Percentiles rank a stretch among this genome's conserved stretches.
These are phyloP conservation scores for Phytophthora foliorum DNA, from an alignment of 352 stramenopile species.

Conservation along the genomic window DNA sequence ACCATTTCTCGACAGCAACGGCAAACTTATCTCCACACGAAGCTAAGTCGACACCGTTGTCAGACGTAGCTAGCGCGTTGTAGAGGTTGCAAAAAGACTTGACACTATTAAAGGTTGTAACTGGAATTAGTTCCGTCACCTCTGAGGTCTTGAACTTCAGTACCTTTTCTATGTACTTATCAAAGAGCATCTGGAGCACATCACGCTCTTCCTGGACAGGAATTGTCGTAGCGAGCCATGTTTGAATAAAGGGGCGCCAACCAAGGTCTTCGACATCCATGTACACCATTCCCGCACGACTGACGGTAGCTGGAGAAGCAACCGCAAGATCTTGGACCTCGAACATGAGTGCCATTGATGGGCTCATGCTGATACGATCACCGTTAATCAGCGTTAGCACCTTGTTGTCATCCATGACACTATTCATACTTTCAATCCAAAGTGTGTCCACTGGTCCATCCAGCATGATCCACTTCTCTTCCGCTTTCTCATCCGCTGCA, in stretches of 20 bases:
- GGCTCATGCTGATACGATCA: slow-evolving; percentile 88
- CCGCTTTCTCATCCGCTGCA: slow-evolving; percentile 75
- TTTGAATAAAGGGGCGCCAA: slow-evolving; percentile 83
- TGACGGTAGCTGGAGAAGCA: slow-evolving; percentile 95
- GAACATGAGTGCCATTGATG: slow-evolving; percentile 93
- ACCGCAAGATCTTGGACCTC: slow-evolving; percentile 96
- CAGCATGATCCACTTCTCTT: slow-evolving; percentile 92
- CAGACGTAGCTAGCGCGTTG: slow-evolving; percentile 71
- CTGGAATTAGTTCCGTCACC: slow-evolving; percentile 79
- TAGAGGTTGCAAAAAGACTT: slow-evolving; percentile 91
- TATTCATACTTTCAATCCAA: slow-evolving; percentile 94
- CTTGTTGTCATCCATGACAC: slow-evolving; percentile 92
- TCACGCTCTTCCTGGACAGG: slow-evolving; percentile 69
- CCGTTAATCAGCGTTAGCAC: slow-evolving; percentile 89
- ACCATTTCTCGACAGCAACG: slow-evolving; percentile 83
- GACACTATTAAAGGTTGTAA: slow-evolving; percentile 85
- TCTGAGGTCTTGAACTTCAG: slow-evolving; percentile 73
- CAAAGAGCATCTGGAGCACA: slow-evolving; percentile 71
- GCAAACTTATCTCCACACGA: slow-evolving; percentile 76
- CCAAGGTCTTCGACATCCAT: slow-evolving; percentile 91
- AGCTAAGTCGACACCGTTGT: slow-evolving; percentile 78
- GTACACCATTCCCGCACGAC: slow-evolving; percentile 95
- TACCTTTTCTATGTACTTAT: slow-evolving; percentile 87
- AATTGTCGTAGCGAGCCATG: slow-evolving; percentile 80
- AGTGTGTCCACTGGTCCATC: slow-evolving; percentile 89